A percentile compares a stretch with the other conserved stretches of the same genome.
Conservation (phyloP, 306 rosid genomes). For the Rosa persica region DNA sequence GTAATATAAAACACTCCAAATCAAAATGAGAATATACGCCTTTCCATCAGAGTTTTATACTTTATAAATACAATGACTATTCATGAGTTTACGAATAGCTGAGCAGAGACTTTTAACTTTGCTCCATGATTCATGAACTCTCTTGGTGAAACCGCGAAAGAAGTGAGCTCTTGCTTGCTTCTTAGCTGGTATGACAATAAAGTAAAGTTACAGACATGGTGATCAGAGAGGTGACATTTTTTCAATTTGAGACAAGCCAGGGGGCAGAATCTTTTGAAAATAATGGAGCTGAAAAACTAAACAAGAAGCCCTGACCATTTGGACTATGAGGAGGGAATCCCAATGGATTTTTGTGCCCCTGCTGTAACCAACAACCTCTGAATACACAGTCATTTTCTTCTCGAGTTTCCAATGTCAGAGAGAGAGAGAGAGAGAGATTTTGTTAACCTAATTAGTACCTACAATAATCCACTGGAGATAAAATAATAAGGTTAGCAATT, state of each 20-base stretch:
- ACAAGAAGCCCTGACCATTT: background rate
- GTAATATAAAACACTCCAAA: no score
- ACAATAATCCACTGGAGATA: background rate
- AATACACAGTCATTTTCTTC: background rate
- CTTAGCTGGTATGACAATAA: background rate
- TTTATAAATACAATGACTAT: background rate
- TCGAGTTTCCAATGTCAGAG: background rate
- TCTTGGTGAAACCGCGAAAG: background rate
- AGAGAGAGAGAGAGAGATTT: background rate
- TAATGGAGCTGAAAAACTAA: constrained; percentile 7
- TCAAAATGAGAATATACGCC: background rate
- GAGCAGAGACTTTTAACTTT: background rate
- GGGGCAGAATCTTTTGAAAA: constrained; percentile 8
- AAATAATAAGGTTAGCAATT: background rate
- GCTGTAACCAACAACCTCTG: constrained; percentile 11
- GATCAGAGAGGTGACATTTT: background rate
- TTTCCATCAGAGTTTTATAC: background rate
- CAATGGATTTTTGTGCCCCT: constrained; percentile 11
- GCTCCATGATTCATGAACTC: background rate
- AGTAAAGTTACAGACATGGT: background rate
- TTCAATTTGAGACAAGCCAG: constrained; percentile 1
- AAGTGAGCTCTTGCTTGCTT: background rate
- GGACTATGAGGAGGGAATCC: background rate
- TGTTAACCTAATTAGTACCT: constrained; percentile 16
- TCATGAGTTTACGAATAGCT: background rate